Base-by-base conservation (phyloP, 129 eudicot species). In the Pulicaria dysenterica region DNA sequence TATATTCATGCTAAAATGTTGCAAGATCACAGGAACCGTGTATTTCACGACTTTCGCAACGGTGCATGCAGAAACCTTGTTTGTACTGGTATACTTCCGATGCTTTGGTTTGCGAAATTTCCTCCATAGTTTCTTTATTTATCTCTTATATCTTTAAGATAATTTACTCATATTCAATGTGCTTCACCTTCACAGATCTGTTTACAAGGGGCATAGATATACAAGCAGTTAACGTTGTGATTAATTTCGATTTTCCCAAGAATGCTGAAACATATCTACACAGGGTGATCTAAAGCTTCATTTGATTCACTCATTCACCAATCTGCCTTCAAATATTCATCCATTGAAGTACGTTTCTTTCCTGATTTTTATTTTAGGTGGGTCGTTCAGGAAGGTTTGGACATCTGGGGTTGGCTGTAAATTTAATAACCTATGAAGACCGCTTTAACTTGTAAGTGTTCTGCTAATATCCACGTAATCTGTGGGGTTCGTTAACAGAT, bases 161-260 rank as follows among this genome's bases (percentile, higher is more conserved):
- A 14, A 15, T 69, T 51, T 36, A 8, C 67, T 66, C 68, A 76
- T 38, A 13, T 73, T 36, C 43, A 55, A 58, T 44, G 3, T 60
- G 34, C 7, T 54, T 8, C 78, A 13, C 50, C 57, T 57, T 56
- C 40, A 61, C 89, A 88, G 87, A 83, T 85, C 65, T 88, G 58
- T 88, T 88, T 73, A 88, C 95, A 4, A 72, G 88, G 53, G 95
- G 95, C 45, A 88, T 88, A 67, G 90, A 88, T 78, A 78, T 85
- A 67, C 95, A 82, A 72, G 90, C 95, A 6, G 95, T 88, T 39
- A 88, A 88, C 57, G 86, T 88, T 42, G 91, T 88, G 60, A 81
- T 85, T 8, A 88, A 85, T 64, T 88, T 85, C 69, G 95, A 88
- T 76, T 85, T 88, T 40, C 95, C 95, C n/a, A 85, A 77, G 72